These are phyloP conservation scores for Hymenoscyphus occultus DNA, from an alignment of 2,329 filamentous ascomycete species.

Conservation along the genomic window DNA sequence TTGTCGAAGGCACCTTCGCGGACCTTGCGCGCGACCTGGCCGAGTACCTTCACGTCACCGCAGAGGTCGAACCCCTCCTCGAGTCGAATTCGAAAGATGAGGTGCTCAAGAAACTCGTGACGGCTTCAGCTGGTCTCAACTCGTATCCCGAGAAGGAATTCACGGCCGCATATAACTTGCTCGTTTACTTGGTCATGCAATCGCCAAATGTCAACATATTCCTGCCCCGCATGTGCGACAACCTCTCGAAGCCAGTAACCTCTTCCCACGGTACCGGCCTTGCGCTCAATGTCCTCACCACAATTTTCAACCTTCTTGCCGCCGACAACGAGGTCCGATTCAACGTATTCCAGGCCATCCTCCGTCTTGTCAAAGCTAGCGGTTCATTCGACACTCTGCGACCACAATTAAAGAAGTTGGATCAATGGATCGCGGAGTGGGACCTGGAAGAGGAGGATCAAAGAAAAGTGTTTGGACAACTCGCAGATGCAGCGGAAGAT, in stretches of 20 bases:
- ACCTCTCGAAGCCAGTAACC: slow-evolving; percentile 82
- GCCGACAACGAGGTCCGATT: slow-evolving; percentile 75
- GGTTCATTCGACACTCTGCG: slow-evolving; percentile 80
- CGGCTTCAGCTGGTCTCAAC: slow-evolving; percentile 74
- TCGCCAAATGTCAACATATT: slow-evolving; percentile 81
- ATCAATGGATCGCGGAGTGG: slow-evolving; percentile 81
- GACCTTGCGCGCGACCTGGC: slow-evolving; percentile 94
- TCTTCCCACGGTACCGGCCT: slow-evolving; percentile 85
- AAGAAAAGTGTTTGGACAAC: slow-evolving; percentile 78
- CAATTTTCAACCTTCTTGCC: slow-evolving; percentile 91
- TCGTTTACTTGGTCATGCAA: slow-evolving; percentile 88
- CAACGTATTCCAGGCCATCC: slow-evolving; percentile 85
- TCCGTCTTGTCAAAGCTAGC: slow-evolving; percentile 75
- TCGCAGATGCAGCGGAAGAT: slow-evolving; percentile 77
- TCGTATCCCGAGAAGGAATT: slow-evolving; percentile 93
- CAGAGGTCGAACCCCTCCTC: slow-evolving; percentile 69
- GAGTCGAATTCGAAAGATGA: slow-evolving; percentile 74
- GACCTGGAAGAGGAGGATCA: slow-evolving; percentile 76
- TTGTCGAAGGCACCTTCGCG: slow-evolving; percentile 88
- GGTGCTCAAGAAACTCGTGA: slow-evolving; percentile 83
- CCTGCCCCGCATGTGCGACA: slow-evolving; percentile 83
- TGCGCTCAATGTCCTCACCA: slow-evolving; percentile 86
- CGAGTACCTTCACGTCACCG: slow-evolving; percentile 78
- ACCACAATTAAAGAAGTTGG: slow-evolving; percentile 78
- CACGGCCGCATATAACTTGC: slow-evolving; percentile 91